Conservation (phyloP, 441 rosid genomes). For the Pelargonium fulgidum region DNA sequence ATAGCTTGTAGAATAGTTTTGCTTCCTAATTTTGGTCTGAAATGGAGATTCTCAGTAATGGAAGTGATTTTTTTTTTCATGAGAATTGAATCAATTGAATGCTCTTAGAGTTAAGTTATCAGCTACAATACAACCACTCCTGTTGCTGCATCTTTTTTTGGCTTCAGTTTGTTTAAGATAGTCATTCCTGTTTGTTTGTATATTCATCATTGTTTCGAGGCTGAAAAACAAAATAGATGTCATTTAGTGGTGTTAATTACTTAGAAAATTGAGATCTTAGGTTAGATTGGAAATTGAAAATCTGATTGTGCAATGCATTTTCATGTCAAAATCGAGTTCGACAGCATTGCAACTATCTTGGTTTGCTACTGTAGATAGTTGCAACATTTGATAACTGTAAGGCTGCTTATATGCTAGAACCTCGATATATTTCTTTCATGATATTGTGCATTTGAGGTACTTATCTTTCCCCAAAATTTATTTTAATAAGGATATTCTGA, state of each 20-base stretch:
- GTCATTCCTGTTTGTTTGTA: neutral
- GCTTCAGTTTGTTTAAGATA: neutral
- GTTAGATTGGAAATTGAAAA: neutral
- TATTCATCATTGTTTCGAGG: neutral
- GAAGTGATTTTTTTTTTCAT: too few species aligned
- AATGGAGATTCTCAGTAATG: neutral
- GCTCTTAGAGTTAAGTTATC: neutral
- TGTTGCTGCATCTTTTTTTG: neutral
- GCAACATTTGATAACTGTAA: neutral
- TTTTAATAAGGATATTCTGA: neutral
- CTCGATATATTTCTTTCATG: neutral
- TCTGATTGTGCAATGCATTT: neutral
- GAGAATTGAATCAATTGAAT: neutral
- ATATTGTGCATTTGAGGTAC: neutral
- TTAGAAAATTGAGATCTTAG: neutral
- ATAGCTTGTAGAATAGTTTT: neutral
- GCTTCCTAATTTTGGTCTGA: neutral
- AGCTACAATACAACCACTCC: too few species aligned
- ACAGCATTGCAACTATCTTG: neutral
- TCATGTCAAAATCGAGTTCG: neutral
- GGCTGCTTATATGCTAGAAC: neutral
- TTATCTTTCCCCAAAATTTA: neutral
- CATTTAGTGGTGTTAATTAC: constrained; percentile 7
- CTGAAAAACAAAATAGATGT: constrained; percentile 4
- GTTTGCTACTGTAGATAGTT: neutral